Base-by-base conservation (phyloP, 108 stramenopile genomes). In the Pseudonitzschia multiseries region DNA sequence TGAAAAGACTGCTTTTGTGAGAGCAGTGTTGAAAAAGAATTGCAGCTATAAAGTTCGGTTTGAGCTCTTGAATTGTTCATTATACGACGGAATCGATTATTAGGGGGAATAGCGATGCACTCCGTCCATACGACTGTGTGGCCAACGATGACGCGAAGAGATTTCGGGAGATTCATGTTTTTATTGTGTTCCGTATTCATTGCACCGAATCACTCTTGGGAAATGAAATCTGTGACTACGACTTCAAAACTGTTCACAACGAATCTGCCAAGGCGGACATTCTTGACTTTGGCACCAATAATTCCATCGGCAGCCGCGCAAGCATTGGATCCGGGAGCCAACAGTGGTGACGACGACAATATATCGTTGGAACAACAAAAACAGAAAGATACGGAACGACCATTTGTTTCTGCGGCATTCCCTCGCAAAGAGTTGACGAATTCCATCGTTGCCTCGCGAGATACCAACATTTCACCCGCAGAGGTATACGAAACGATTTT, bases 391-490 rank as follows among this genome's bases (percentile, higher is more conserved):
- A 13, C 26, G 28, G 29, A 69, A 12, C 57, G 67, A 43, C 63
- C 72, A 0, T 78, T 78, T 48, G 36, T 41, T 36, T 71, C 77
- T 15, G 41, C 53, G 4, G 77, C 70, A 36, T 78, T 61, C 65
- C 26, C 70, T 10, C 57, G 61, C 48, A 46, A 54, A 28, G 91
- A 95, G 65, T 86, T 88, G 31, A 89, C 91, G 13, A 95, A 92
- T 66, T 86, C 86, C 32, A 91, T 93, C 33, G 76, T 84, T 8
- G 94, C 94, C 13, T 88, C 87, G 1, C 71, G 90, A 50, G 94
- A 95, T 67, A 95, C 94, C 9, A 95, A 95, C 65, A 85, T 95
- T 41, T 89, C 88, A 50, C 94, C 94, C 13, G 71, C 77, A 33
- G 94, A 95, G 76, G 94, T 90, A 2, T 95, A 95, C 68, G 90